A percentile compares a stretch with the other conserved stretches of the same genome.
Evolutionary conservation across 2,329 filamentous ascomycete species (phyloP).

Genomic region (Ophiostoma sp.): DNA sequence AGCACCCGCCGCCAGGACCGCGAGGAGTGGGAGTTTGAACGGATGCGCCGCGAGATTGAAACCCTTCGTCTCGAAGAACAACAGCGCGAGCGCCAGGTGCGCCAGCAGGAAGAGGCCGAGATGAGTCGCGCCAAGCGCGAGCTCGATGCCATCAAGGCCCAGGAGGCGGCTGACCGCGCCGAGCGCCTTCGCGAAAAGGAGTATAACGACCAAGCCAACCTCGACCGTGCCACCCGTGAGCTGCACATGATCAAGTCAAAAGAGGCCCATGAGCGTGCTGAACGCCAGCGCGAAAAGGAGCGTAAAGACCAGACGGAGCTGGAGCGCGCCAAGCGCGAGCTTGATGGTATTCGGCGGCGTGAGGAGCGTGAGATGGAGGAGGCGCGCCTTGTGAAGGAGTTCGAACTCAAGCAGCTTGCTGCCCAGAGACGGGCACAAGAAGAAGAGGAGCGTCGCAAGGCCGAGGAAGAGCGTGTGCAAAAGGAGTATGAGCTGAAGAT

Average conservation of each 20-base stretch:
- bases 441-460: slow-evolving; percentile 40
- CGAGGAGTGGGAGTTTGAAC: slow-evolving; percentile 38
- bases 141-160: slow-evolving; percentile 38
- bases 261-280: slow-evolving; percentile 33
- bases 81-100: slow-evolving; percentile 31
- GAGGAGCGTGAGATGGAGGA: slow-evolving; percentile 36
- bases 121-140: slow-evolving; percentile 30
- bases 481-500: slow-evolving; percentile 30
- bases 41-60: slow-evolving; percentile 41
- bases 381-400: slow-evolving; percentile 47
- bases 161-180: slow-evolving; percentile 34
- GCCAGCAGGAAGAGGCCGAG: slow-evolving; percentile 35
- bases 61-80: slow-evolving; percentile 40
- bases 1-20: slow-evolving; percentile 47
- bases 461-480: slow-evolving; percentile 33
- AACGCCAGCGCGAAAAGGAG: slow-evolving; percentile 28
- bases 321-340: slow-evolving; percentile 32
- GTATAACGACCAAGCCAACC: slow-evolving; percentile 30
- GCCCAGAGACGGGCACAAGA: slow-evolving; percentile 43
- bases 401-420: slow-evolving; percentile 45
- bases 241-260: slow-evolving; percentile 39
- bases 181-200: slow-evolving; percentile 28
- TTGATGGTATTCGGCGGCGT: slow-evolving; percentile 37
- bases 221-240: slow-evolving; percentile 30
- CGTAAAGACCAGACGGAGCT: slow-evolving; percentile 30